Conservation (phyloP, 2,329 filamentous ascomycete species). For the Dothistroma septosporum region DNA sequence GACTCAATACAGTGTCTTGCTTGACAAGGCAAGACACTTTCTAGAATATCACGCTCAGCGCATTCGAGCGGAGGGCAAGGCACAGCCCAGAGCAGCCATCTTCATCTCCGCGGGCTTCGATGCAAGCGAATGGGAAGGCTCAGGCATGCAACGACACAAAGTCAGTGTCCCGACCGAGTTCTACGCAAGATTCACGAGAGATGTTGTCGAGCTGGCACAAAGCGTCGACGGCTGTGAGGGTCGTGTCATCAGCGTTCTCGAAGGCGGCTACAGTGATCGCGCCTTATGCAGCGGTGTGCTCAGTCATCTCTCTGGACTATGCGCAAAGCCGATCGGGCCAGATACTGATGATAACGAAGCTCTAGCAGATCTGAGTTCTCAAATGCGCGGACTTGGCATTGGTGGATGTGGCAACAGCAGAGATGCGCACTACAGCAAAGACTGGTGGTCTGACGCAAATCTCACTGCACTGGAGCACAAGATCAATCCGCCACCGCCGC, state of each 20-base stretch:
- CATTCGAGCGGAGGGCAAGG: slow-evolving; percentile 53
- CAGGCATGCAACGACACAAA: slow-evolving; percentile 90
- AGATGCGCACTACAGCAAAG: slow-evolving; percentile 35
- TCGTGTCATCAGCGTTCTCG: slow-evolving; percentile 84
- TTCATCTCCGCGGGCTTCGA: slow-evolving; percentile 97
- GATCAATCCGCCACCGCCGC: slow-evolving; percentile 49
- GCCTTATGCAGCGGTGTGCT: slow-evolving; percentile 83
- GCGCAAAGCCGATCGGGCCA: slow-evolving; percentile 30
- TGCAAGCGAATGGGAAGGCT: slow-evolving; percentile 88
- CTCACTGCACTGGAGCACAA: slow-evolving; percentile 67
- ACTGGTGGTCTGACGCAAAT: slow-evolving; percentile 49
- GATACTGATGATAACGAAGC: slow-evolving; percentile 9
- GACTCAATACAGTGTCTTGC: slow-evolving; percentile 66
- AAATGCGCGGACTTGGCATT: slow-evolving; percentile 28
- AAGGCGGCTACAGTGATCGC: slow-evolving; percentile 93
- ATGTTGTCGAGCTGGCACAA: slow-evolving; percentile 75
- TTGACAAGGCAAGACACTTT: slow-evolving; percentile 77
- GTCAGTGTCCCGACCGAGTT: slow-evolving; percentile 97
- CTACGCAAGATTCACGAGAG: slow-evolving; percentile 83
- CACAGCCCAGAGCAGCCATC: slow-evolving; percentile 74
- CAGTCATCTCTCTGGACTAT: slow-evolving; percentile 83
- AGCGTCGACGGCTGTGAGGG: slow-evolving; percentile 78
- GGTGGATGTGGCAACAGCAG: slow-evolving; percentile 1
- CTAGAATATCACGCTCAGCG: slow-evolving; percentile 68
- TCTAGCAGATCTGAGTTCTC: slow-evolving; percentile 22